A percentile compares a stretch with the other conserved stretches of the same genome.
Conservation (phyloP, 345 rosid genomes). For the Populus nigra region DNA sequence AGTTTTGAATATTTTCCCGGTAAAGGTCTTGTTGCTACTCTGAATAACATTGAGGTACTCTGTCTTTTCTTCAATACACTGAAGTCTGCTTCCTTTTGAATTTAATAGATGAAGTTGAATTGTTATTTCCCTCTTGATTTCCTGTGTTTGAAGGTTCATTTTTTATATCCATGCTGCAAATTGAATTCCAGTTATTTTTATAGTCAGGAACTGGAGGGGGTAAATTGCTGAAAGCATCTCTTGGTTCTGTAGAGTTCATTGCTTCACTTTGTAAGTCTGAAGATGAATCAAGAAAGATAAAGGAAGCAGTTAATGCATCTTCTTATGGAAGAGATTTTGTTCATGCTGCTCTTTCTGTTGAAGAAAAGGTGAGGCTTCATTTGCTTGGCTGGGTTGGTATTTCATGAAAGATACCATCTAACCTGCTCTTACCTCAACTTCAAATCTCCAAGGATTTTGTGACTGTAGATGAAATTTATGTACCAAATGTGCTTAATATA, state of each 20-base stretch:
- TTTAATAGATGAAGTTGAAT: not conserved
- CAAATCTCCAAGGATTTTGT: not conserved
- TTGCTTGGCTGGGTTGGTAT: too few species aligned
- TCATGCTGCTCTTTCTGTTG: slow-evolving; percentile 91
- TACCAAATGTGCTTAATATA: too few species aligned
- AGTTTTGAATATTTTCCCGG: slow-evolving; percentile 95
- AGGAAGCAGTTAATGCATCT: slow-evolving; percentile 77
- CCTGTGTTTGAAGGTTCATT: not conserved
- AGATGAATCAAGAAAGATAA: slow-evolving; percentile 66
- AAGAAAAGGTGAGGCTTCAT: slow-evolving; percentile 62
- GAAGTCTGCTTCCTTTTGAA: not conserved
- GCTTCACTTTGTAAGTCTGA: slow-evolving; percentile 75
- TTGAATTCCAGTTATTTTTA: slow-evolving; percentile 21
- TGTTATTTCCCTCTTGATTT: not conserved
- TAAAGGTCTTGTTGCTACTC: slow-evolving; percentile 85
- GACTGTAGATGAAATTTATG: too few species aligned
- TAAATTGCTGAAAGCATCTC: slow-evolving; percentile 68
- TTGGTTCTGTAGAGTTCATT: slow-evolving; percentile 91
- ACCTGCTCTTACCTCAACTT: not conserved
- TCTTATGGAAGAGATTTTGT: slow-evolving; percentile 76
- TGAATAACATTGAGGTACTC: slow-evolving; percentile 64
- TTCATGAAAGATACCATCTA: too few species aligned
- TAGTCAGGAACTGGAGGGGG: slow-evolving; percentile 59
- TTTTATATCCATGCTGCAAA: not conserved
- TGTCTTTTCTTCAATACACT: not conserved